These are phyloP conservation scores for Botrytis aclada DNA, from an alignment of 2,329 filamentous ascomycete species.

Conservation along the genomic window DNA sequence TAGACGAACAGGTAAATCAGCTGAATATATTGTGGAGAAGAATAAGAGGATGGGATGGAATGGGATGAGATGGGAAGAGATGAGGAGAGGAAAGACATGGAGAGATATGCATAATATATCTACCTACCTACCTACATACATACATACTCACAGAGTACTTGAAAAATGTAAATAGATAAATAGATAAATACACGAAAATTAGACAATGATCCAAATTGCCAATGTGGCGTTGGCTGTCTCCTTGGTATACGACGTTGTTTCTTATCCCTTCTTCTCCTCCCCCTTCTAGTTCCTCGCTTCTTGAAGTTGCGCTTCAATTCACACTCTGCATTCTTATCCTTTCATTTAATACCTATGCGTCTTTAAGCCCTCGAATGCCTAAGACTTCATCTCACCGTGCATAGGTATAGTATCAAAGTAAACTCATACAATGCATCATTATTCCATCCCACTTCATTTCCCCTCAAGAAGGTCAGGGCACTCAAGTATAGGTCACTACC, in stretches of 20 bases:
- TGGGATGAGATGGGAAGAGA: not conserved
- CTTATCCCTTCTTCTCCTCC: not conserved
- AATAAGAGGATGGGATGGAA: not conserved
- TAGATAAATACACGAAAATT: not conserved
- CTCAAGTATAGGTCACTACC: not conserved
- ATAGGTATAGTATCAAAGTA: not conserved
- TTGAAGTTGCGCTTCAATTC: not conserved
- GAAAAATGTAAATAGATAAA: not conserved
- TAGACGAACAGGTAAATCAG: not conserved
- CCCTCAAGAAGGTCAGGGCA: slow-evolving; percentile 53
- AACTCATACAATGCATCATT: not conserved
- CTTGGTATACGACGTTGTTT: not conserved
- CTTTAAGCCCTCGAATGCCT: not conserved
- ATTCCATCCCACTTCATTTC: slow-evolving; percentile 82
- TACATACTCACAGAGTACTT: not conserved
- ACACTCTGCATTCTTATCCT: not conserved
- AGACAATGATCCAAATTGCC: not conserved
- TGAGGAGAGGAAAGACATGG: not conserved
- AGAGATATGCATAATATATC: not conserved
- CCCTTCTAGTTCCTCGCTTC: not conserved
- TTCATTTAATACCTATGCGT: not conserved
- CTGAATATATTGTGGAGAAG: not conserved
- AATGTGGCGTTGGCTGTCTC: not conserved
- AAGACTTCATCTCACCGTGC: not conserved
- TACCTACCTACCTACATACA: not conserved